A percentile compares a stretch with the other conserved stretches of the same genome.
These are phyloP conservation scores for Priceomyces carsonii DNA, from an alignment of 805 yeast species.

Conservation along the genomic window DNA sequence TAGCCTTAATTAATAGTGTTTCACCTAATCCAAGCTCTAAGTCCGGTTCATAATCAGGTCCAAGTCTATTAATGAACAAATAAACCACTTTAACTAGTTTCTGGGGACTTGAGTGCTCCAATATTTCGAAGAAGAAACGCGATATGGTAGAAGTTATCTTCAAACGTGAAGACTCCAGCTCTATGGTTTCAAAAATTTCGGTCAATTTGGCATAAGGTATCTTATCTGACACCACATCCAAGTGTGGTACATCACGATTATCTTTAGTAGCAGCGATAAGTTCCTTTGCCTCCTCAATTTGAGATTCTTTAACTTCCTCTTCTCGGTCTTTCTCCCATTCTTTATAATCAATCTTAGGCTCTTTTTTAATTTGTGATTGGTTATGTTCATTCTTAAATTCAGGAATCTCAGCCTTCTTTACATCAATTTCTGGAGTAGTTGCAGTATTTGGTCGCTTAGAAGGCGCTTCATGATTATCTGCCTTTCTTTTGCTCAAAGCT, in stretches of 20 bases:
- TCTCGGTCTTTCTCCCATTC: neutral
- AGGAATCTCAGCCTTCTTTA: slow-evolving; percentile 1
- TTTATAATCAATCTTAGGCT: neutral
- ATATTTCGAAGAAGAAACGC: slow-evolving; percentile 65
- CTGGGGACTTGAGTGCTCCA: slow-evolving; percentile 44
- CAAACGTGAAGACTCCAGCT: slow-evolving; percentile 76
- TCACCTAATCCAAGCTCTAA: slow-evolving; percentile 94
- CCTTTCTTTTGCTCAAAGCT: slow-evolving; percentile 3
- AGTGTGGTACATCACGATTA: slow-evolving; percentile 10
- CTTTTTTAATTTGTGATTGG: slow-evolving; percentile 10
- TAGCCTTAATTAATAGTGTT: slow-evolving; percentile 80
- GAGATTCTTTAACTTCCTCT: neutral
- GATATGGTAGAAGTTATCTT: slow-evolving; percentile 78
- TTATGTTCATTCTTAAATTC: neutral
- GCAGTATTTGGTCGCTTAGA: slow-evolving; percentile 1
- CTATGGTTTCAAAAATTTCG: slow-evolving; percentile 74
- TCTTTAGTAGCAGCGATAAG: slow-evolving; percentile 14
- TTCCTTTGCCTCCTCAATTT: slow-evolving; percentile 13
- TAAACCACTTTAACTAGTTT: slow-evolving; percentile 73
- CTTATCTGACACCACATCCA: slow-evolving; percentile 12
- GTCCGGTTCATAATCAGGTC: slow-evolving; percentile 93
- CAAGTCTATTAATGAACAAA: slow-evolving; percentile 81
- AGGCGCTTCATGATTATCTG: neutral
- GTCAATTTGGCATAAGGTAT: slow-evolving; percentile 47
- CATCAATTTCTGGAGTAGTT: neutral